Evolutionary conservation across 306 rosid genomes (phyloP).

Genomic region (Trifolium dubium): DNA sequence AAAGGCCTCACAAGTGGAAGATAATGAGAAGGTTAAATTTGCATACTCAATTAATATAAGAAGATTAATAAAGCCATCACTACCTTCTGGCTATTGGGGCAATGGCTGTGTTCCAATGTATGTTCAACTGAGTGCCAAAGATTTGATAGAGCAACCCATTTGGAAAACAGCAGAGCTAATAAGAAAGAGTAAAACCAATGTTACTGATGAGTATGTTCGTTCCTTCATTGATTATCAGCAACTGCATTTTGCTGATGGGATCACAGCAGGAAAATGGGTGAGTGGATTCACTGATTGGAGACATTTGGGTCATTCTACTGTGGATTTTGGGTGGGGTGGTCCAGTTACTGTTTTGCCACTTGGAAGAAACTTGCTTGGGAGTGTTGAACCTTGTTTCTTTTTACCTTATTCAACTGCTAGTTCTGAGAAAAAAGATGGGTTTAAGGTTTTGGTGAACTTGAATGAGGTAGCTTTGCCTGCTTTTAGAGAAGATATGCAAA

Average conservation of each 20-base stretch:
- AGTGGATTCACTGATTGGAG: slow-evolving; percentile 95
- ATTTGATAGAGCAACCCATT: slow-evolving; percentile 58
- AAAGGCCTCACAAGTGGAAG: slow-evolving; percentile 48
- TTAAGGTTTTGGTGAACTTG: slow-evolving; percentile 67
- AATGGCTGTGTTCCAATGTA: slow-evolving; percentile 87
- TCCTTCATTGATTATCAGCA: slow-evolving; percentile 75
- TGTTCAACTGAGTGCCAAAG: slow-evolving; percentile 56
- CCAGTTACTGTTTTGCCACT: slow-evolving; percentile 86
- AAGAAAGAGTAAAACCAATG: slow-evolving; percentile 73
- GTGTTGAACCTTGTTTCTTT: slow-evolving; percentile 83
- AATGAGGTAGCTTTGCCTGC: slow-evolving; percentile 59
- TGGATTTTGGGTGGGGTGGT: slow-evolving; percentile 97
- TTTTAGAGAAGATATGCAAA: slow-evolving; percentile 62
- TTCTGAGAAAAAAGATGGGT: slow-evolving; percentile 52
- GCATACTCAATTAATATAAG: slow-evolving; percentile 73
- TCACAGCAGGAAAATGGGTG: slow-evolving; percentile 72
- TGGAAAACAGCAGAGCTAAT: slow-evolving; percentile 77
- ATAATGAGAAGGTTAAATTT: slow-evolving; percentile 64
- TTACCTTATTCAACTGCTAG: slow-evolving; percentile 67
- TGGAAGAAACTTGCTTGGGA: slow-evolving; percentile 68
- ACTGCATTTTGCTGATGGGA: slow-evolving; percentile 63
- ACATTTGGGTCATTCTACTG: slow-evolving; percentile 78
- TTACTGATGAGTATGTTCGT: slow-evolving; percentile 67
- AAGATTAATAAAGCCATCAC: slow-evolving; percentile 59
- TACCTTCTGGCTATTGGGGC: slow-evolving; percentile 81